Evolutionary conservation across 768 basidiomycete species (phyloP).

Genomic region (Kwoniella europaea): DNA sequence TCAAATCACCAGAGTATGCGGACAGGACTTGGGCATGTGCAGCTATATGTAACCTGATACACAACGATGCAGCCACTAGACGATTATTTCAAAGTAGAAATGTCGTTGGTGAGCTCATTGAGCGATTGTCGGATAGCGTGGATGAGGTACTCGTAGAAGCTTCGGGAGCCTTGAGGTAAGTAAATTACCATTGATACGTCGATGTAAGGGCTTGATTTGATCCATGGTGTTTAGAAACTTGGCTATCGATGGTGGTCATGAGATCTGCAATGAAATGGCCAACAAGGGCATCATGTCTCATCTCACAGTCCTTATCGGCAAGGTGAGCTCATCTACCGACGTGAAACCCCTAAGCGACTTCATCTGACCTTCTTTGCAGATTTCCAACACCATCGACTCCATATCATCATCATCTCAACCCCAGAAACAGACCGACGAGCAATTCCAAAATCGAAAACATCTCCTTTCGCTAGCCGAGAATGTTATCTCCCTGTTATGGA

Average conservation of each 20-base stretch:
- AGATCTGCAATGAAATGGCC: slow-evolving; percentile 95
- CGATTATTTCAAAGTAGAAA: slow-evolving; percentile 88
- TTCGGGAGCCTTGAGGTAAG: slow-evolving; percentile 81
- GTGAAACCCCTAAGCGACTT: too few species aligned
- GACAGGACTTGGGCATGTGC: slow-evolving; percentile 97
- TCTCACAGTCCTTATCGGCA: slow-evolving; percentile 40
- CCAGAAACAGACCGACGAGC: slow-evolving; percentile 67
- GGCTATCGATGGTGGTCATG: slow-evolving; percentile 92
- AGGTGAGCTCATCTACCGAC: slow-evolving; percentile 30
- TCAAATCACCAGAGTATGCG: slow-evolving; percentile 64
- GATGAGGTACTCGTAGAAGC: slow-evolving; percentile 92
- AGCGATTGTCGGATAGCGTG: slow-evolving; percentile 82
- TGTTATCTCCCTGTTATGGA: slow-evolving; percentile 90
- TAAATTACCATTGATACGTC: slow-evolving; percentile 13
- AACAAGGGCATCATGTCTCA: slow-evolving; percentile 87
- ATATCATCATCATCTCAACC: slow-evolving; percentile 57
- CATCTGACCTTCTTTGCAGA: slow-evolving; percentile 61
- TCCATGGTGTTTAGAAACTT: slow-evolving; percentile 68
- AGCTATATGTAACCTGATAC: slow-evolving; percentile 91
- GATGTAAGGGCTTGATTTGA: slow-evolving; percentile 2
- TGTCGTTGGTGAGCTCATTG: slow-evolving; percentile 82
- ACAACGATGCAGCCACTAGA: slow-evolving; percentile 91
- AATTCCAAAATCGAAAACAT: slow-evolving; percentile 68
- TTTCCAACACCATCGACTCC: slow-evolving; percentile 73
- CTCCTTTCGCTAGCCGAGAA: slow-evolving; percentile 90